A percentile compares a stretch with the other conserved stretches of the same genome.
These are phyloP conservation scores for Wickerhamomyces kurtzmanii DNA, from an alignment of 805 yeast genomes.

Conservation along the genomic window DNA sequence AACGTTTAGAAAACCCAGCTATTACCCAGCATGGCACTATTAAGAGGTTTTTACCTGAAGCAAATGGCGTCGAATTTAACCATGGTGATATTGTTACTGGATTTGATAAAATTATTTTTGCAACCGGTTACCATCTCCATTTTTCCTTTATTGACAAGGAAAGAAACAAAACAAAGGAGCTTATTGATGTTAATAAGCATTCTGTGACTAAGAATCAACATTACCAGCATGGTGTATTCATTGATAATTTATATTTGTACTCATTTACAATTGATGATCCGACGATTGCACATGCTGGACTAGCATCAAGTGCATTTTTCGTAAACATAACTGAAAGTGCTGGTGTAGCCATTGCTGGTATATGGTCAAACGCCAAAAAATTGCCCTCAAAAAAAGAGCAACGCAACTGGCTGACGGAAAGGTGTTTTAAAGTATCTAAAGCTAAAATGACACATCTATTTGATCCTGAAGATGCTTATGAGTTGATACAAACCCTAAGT, in stretches of 20 bases:
- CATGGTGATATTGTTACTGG: constrained; percentile 18
- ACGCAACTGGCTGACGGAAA: constrained; percentile 18
- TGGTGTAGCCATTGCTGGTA: constrained; percentile 24
- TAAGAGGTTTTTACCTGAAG: constrained; percentile 3
- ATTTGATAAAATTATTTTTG: constrained; percentile 23
- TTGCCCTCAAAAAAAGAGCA: constrained; percentile 28
- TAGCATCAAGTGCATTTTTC: constrained; percentile 2
- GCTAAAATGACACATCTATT: too few species aligned
- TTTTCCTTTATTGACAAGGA: constrained; percentile 21
- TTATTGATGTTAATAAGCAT: too few species aligned
- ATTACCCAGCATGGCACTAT: constrained; percentile 8
- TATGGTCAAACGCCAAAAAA: constrained; percentile 27
- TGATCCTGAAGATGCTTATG: too few species aligned
- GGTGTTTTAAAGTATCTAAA: too few species aligned
- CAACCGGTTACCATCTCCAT: constrained; percentile 31
- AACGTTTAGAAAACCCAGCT: constrained; percentile 7
- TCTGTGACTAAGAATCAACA: constrained; percentile 4
- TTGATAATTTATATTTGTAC: constrained; percentile 23
- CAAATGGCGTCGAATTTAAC: constrained; percentile 7
- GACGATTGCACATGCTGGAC: constrained; percentile 25
- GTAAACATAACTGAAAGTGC: constrained; percentile 2
- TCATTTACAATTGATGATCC: constrained; percentile 27
- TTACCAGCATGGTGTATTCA: constrained; percentile 11
- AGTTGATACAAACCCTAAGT: too few species aligned
- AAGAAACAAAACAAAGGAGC: constrained; percentile 7